Evolutionary conservation across 2,329 filamentous ascomycete genomes (phyloP).

Genomic region (Talaromyces marneffei): DNA sequence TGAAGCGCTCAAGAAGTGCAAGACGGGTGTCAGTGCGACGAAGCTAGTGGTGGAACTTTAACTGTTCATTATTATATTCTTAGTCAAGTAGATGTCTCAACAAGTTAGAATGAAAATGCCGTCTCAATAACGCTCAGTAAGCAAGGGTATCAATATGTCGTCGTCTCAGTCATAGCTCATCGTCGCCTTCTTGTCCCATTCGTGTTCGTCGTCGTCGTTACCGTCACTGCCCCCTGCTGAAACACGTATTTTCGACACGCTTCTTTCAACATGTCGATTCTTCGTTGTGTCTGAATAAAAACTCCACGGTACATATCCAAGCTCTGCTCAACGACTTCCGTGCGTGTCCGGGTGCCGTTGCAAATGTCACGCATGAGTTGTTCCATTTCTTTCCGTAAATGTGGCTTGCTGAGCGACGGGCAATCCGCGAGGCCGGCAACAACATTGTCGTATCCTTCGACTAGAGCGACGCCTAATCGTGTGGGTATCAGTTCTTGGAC

Average conservation of each 20-base stretch:
- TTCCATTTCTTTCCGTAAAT: conserved; percentile 96
- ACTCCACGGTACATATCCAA: conserved; percentile 81
- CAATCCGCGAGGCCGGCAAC: conserved; percentile 65
- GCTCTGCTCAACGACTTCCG: conserved; percentile 72
- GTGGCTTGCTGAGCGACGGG: conserved; percentile 82
- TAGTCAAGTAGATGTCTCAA: neutral
- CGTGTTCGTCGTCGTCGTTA: neutral
- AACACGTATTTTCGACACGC: conserved; percentile 53
- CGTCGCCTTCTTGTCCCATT: conserved; percentile 1
- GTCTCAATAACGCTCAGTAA: neutral
- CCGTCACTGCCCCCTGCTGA: conserved; percentile 7
- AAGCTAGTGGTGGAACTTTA: conserved; percentile 33
- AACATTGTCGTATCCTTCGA: conserved; percentile 92
- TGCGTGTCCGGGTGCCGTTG: conserved; percentile 70
- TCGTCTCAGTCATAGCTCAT: neutral
- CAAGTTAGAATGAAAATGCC: neutral
- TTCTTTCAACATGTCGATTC: conserved; percentile 59
- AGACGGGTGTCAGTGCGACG: conserved; percentile 34
- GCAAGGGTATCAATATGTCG: neutral
- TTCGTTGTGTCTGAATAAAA: conserved; percentile 73
- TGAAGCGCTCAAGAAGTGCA: conserved; percentile 32
- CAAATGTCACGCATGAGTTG: conserved; percentile 95
- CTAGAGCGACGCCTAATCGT: conserved; percentile 80
- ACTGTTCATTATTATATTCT: neutral
- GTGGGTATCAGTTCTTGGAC: conserved; percentile 90